Evolutionary conservation across 78 protist species (phyloP).

Genomic region (Salpingoeca rosetta): DNA sequence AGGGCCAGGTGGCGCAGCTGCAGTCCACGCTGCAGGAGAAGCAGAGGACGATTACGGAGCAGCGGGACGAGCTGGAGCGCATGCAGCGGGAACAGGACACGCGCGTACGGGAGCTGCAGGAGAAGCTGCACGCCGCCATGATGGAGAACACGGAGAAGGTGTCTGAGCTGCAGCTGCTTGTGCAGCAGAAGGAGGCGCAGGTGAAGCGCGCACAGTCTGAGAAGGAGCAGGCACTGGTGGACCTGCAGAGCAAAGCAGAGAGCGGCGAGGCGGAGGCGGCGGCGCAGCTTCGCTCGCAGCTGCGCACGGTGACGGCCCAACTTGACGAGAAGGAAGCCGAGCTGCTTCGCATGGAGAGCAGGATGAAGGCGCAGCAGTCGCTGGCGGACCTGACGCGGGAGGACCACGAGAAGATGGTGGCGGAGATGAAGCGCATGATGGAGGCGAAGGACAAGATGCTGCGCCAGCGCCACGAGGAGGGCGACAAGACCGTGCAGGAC

Average conservation of each 20-base stretch:
- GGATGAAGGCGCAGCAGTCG: neutral
- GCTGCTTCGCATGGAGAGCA: neutral
- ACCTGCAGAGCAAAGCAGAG: neutral
- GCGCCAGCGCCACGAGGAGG: neutral
- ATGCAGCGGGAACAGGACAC: neutral
- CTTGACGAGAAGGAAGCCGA: neutral
- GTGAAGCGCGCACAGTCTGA: neutral
- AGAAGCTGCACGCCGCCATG: neutral
- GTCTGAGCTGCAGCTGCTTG: neutral
- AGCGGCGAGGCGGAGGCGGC: neutral
- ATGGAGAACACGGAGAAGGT: neutral
- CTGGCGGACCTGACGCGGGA: neutral
- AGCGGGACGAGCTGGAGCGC: neutral
- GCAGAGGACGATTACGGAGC: neutral
- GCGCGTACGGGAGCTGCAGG: neutral
- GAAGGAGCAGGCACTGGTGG: neutral
- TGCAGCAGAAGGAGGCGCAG: neutral
- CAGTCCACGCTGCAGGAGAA: neutral
- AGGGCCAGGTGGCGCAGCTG: neutral
- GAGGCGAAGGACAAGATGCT: neutral
- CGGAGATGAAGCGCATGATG: neutral
- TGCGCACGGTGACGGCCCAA: neutral
- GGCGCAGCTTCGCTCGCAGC: neutral
- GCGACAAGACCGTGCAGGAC: neutral
- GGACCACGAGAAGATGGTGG: neutral